Percentiles rank a stretch among this genome's conserved stretches.
Evolutionary conservation across 805 yeast species (phyloP).

Genomic region (Wickerhamiella azyma): DNA sequence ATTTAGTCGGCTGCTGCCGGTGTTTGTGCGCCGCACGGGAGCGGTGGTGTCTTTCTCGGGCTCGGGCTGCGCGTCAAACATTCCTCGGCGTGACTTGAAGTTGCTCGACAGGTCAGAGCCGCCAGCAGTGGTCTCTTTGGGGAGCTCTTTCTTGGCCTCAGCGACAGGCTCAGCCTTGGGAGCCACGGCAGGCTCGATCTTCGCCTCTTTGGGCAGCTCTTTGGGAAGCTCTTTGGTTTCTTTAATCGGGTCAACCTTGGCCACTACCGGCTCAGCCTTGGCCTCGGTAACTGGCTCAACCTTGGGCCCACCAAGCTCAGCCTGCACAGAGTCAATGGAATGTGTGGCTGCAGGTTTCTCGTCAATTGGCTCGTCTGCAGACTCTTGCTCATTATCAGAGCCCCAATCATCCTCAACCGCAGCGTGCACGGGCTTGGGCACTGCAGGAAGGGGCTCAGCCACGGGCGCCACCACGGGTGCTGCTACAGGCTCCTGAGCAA

Average conservation of each 20-base stretch:
- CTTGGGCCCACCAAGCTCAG: not conserved
- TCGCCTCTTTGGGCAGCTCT: too few species aligned
- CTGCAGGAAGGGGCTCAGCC: not conserved
- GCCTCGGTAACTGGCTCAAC: not conserved
- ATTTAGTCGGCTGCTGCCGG: constrained; percentile 10
- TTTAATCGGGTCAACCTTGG: too few species aligned
- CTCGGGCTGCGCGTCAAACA: constrained; percentile 33
- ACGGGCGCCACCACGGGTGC: not conserved
- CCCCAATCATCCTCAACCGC: constrained; percentile 17
- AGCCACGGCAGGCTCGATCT: too few species aligned
- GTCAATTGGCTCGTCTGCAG: too few species aligned
- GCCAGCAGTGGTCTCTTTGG: not conserved
- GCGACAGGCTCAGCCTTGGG: not conserved
- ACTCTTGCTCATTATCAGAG: constrained; percentile 3
- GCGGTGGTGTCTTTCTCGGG: constrained; percentile 20
- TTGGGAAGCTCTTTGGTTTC: too few species aligned
- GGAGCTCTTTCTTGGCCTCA: not conserved
- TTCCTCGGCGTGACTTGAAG: constrained; percentile 36
- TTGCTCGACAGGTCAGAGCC: constrained; percentile 11
- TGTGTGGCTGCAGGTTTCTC: not conserved
- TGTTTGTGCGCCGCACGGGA: constrained; percentile 8
- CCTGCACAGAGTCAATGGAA: not conserved
- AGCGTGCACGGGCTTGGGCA: constrained; percentile 1
- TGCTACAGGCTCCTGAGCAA: not conserved
- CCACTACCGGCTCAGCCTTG: not conserved